Base-by-base conservation (phyloP, 2,329 filamentous ascomycete genomes). In the Gaeumannomyces sp. region DNA sequence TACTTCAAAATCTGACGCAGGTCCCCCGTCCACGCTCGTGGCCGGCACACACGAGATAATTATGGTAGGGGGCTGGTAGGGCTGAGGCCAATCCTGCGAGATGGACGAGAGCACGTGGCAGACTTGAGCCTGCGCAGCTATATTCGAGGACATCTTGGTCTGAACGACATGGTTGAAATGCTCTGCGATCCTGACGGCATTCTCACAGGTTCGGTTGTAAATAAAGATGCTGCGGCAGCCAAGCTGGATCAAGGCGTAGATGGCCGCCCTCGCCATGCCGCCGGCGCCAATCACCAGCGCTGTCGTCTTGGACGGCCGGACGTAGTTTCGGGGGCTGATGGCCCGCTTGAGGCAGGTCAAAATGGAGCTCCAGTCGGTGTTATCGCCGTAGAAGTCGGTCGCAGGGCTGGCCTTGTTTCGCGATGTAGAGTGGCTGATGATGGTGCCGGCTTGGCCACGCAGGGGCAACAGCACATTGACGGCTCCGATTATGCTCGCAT, bases 161-260 rank as follows among this genome's bases (percentile, higher is more conserved):
- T 67, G 68, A 1, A 78, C 77, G 70, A 84, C 80, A 2, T 79
- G 74, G 63, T 89, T 90, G 74, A 91, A 92, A 71, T 92, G 89
- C 1, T 77, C 74, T 1, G 89, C 88, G 0, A 92, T 82, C 25
- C 79, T 81, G 62, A 85, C 78, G 0, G 89, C 89, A 62, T 85
- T 86, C 29, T 79, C 76, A 22, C 79, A 70, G 0, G 89, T 91
- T 31, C 89, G 81, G 71, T 92, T 92, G 72, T 84, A 86, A 56
- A 92, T 82, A 69, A 91, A 90, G 28, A 92, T 87, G 66, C 89
- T 88, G 38, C 86, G 84, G 65, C 90, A 91, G 10, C 90, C 90
- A 4, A 92, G 79, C 69, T 89, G 88, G 35, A 91, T 81, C 74
- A 92, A 82, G 3, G 89, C 88, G 70, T 92, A 92, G 33, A 91